phyloP scores from a whole-genome alignment of 106 monocot genomes.

The Triglochin maritima region DNA sequence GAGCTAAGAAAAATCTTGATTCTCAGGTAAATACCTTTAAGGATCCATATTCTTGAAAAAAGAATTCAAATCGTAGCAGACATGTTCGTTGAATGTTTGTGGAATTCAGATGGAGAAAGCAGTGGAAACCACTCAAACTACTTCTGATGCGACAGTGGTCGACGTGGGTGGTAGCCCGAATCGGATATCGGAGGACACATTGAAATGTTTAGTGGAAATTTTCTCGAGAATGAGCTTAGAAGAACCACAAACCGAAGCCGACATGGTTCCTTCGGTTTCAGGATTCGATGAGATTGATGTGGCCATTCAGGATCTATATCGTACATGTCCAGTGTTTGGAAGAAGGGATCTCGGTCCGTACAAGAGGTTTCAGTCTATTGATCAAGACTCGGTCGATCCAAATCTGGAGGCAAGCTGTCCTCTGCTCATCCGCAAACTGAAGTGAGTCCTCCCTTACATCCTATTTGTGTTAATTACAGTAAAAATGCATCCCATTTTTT shows the following conservation, averaged over 20 bases:
- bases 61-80: no score
- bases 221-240: slow-evolving; percentile 28
- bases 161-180: slow-evolving; percentile 36
- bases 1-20: slow-evolving; percentile 6
- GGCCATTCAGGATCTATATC: slow-evolving; percentile 52
- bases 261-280: slow-evolving; percentile 38
- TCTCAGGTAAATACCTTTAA: slow-evolving; percentile 9
- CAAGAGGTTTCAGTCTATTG: slow-evolving; percentile 34
- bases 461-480: background rate
- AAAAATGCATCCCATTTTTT: no score
- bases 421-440: slow-evolving; percentile 31
- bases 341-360: slow-evolving; percentile 75
- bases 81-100: no score
- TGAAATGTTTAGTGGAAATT: slow-evolving; percentile 54
- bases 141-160: slow-evolving; percentile 16
- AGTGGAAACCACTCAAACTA: background rate
- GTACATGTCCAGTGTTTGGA: slow-evolving; percentile 43
- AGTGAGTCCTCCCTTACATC: slow-evolving; percentile 27
- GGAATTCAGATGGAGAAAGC: background rate
- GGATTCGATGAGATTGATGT: slow-evolving; percentile 20
- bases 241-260: slow-evolving; percentile 12
- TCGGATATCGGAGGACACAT: slow-evolving; percentile 59
- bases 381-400: slow-evolving; percentile 19
- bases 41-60: no score
- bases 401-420: slow-evolving; percentile 16